Base-by-base conservation (phyloP, 1,284 basidiomycete species). In the Austropuccinia psidii region DNA sequence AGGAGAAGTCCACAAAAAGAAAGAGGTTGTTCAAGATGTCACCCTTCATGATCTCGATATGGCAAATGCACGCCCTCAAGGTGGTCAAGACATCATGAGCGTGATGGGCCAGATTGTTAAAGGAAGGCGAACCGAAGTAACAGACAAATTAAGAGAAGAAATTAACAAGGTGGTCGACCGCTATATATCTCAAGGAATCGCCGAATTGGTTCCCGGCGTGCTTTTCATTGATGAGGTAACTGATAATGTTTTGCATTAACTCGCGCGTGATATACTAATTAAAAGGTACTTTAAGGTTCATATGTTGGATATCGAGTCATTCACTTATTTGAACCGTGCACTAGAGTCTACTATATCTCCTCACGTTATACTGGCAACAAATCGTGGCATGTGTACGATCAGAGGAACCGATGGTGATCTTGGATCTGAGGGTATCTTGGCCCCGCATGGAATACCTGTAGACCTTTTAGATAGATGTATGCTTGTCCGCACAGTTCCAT, bases 231-330 rank as follows among this genome's bases (percentile, higher is more conserved):
- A 98, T 81, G 96, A 98, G 86, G 93, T 93, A 77, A 75, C 86
- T 35, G 39, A 52, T 43, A 21, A 13, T 15, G 27, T 45, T 66
- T 31, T 66, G 60, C 19, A 21, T 13, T 29, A n/a, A 37, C 35
- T 58, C 33, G 27, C 13, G 5, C 2, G 29, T 35, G 15, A 72
- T 21, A 62, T 31, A 62, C 17, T 11, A 39, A 15, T 37, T 24
- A 15, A 31, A 35, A 19, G 9, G 52, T 13, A 3, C 45, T 43
- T 35, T 35, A 77, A 94, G 92, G 93, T 98, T 24, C 95, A 98
- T 83, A 98, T 98, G 95, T 88, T 98, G 76, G 95, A 98, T 82
- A 94, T 98, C 80, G 96, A 98, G 82, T 97, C 94, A 82, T 98
- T 98, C 84, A 98, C 95, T 8, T 98, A 96, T 83, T 86, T 98